A percentile compares a stretch with the other conserved stretches of the same genome.
Conservation (phyloP, 192 early-diverging fungal species). For the Fimicolochytrium jonesii region DNA sequence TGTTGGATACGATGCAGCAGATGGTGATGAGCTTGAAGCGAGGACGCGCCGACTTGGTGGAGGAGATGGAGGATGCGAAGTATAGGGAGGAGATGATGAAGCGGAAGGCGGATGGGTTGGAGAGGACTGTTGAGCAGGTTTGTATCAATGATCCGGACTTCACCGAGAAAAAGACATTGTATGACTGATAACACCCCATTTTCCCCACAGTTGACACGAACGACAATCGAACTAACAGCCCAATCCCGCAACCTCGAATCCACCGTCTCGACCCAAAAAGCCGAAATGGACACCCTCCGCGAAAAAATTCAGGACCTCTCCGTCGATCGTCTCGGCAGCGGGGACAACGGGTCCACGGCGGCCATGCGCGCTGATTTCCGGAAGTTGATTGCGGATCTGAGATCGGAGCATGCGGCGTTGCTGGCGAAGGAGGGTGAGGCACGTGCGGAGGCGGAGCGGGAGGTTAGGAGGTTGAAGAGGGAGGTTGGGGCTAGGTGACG, state of each 20-base stretch:
- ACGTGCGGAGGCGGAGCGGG: conserved; percentile 4
- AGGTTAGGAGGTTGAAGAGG: conserved; percentile 23
- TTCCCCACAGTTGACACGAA: too few species aligned
- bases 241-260: neutral
- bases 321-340: conserved; percentile 19
- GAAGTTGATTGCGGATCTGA: conserved; percentile 27
- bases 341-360: conserved; percentile 9
- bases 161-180: too few species aligned
- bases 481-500: conserved; percentile 6
- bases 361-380: conserved; percentile 35
- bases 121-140: too few species aligned
- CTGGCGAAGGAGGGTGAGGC: conserved; percentile 14
- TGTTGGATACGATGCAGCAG: conserved; percentile 38
- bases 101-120: conserved; percentile 25
- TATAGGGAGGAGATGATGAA: conserved; percentile 29
- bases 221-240: conserved; percentile 4
- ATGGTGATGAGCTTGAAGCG: conserved; percentile 41
- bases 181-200: too few species aligned
- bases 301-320: conserved; percentile 23
- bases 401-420: neutral
- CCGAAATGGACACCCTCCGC: conserved; percentile 20
- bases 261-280: conserved; percentile 8
- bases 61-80: conserved; percentile 40
- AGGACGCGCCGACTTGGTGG: conserved; percentile 35
- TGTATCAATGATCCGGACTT: too few species aligned